Percentiles rank a stretch among this genome's conserved stretches.
Evolutionary conservation across 108 stramenopile species (phyloP).

Genomic region (Asterionellopsis glacialis): DNA sequence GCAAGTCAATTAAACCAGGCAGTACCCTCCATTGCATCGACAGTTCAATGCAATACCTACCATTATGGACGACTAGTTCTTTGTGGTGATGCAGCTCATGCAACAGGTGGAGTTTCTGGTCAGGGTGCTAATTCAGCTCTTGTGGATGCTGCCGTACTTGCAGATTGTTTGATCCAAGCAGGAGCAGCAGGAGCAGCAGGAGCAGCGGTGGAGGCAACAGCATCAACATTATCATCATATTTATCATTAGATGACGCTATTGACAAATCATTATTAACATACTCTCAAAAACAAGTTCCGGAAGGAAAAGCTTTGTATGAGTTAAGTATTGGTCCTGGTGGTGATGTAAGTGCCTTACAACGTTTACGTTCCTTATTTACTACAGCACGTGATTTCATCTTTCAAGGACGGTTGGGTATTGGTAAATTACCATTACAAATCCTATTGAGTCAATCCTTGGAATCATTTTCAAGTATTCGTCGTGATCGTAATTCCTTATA

Average conservation of each 20-base stretch:
- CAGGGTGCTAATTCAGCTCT: conserved; percentile 76
- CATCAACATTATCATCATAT: too few species aligned
- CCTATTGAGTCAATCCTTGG: conserved; percentile 45
- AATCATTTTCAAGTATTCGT: conserved; percentile 51
- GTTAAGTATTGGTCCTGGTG: conserved; percentile 61
- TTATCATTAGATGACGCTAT: neutral
- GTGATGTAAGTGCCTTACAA: conserved; percentile 15
- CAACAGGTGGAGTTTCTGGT: conserved; percentile 74
- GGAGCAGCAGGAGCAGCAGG: neutral
- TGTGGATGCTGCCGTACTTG: conserved; percentile 48
- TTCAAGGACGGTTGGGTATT: conserved; percentile 61
- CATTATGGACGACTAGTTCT: conserved; percentile 39
- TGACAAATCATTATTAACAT: conserved; percentile 29
- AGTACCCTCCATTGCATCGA: conserved; percentile 34
- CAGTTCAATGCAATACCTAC: conserved; percentile 68
- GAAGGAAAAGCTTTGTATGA: conserved; percentile 71
- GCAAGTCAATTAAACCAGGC: conserved; percentile 37
- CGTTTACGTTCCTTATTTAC: conserved; percentile 24
- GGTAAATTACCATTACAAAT: conserved; percentile 61
- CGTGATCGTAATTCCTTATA: conserved; percentile 46
- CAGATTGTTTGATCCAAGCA: conserved; percentile 33
- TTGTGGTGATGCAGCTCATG: conserved; percentile 77
- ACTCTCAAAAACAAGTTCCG: conserved; percentile 63
- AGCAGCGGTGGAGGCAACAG: neutral
- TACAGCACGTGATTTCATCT: conserved; percentile 42